Percentiles rank a stretch among this genome's conserved stretches.
These are phyloP conservation scores for Antarctomyces pellizariae DNA, from an alignment of 495 filamentous ascomycete species.

Conservation along the genomic window DNA sequence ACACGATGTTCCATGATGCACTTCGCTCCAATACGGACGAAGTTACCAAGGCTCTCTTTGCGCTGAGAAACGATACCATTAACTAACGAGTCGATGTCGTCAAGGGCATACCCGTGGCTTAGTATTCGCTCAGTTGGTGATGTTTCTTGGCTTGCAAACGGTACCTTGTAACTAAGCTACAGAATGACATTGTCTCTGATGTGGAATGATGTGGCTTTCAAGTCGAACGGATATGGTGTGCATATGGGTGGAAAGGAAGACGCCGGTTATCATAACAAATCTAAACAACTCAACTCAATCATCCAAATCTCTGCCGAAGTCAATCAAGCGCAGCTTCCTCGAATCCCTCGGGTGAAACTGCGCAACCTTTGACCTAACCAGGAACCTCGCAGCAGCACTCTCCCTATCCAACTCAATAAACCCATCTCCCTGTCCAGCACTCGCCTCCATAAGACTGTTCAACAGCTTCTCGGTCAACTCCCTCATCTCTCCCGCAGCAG, in stretches of 20 bases:
- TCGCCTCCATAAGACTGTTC: slow-evolving; percentile 35
- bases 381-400: slow-evolving; percentile 59
- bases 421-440: slow-evolving; percentile 25
- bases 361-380: slow-evolving; percentile 65
- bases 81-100: slow-evolving; percentile 25
- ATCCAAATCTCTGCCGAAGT: slow-evolving; percentile 62
- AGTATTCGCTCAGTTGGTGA: not conserved
- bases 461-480: slow-evolving; percentile 37
- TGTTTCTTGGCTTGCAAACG: not conserved
- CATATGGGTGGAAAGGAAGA: no score
- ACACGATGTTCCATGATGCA: slow-evolving; percentile 68
- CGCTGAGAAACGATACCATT: slow-evolving; percentile 44
- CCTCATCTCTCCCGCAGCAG: slow-evolving; percentile 41
- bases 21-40: slow-evolving; percentile 48
- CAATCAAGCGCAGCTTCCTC: slow-evolving; percentile 45
- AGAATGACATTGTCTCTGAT: not conserved
- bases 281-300: no score
- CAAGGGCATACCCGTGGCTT: not conserved
- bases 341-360: slow-evolving; percentile 75
- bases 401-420: slow-evolving; percentile 53
- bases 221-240: no score
- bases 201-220: slow-evolving; percentile 1
- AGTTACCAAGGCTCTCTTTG: slow-evolving; percentile 45
- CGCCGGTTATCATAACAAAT: no score
- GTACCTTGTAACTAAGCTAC: not conserved